These are phyloP conservation scores for Fomitopsis schrenkii DNA, from an alignment of 1,284 basidiomycete genomes.

Conservation along the genomic window DNA sequence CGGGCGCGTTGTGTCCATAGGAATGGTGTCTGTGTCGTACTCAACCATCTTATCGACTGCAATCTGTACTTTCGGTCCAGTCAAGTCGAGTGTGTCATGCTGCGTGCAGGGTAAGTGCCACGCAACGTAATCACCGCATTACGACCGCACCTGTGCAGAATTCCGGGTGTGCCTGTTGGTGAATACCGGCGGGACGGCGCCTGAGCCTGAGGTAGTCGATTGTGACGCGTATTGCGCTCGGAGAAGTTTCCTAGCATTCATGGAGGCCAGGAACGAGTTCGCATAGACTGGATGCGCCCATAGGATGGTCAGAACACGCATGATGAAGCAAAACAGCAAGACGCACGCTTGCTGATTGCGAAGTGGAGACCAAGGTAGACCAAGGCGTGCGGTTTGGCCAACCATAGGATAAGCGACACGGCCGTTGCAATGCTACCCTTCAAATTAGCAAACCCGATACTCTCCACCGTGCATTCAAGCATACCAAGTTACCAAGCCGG, in stretches of 20 bases:
- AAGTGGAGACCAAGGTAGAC: constrained; percentile 23
- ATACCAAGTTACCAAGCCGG: constrained; percentile 19
- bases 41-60: constrained; percentile 25
- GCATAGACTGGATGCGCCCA: constrained; percentile 17
- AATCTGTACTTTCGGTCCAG: constrained; percentile 19
- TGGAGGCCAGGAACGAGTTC: constrained; percentile 21
- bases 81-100: constrained; percentile 13
- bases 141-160: neutral
- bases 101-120: neutral
- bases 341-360: constrained; percentile 21
- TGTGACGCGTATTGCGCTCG: constrained; percentile 9
- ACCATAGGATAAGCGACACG: constrained; percentile 18
- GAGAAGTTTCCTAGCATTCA: constrained; percentile 21
- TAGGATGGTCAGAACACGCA: neutral
- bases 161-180: constrained; percentile 7
- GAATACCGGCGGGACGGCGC: constrained; percentile 15
- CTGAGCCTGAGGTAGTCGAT: constrained; percentile 10
- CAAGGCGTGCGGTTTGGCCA: constrained; percentile 17
- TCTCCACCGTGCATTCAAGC: neutral
- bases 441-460: neutral
- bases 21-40: constrained; percentile 17
- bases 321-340: neutral
- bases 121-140: too few species aligned
- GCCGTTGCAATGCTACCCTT: constrained; percentile 15
- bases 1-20: neutral